Evolutionary conservation across 1,284 basidiomycete genomes (phyloP), one percentile per base, ranked within the genome.

Genomic region (Austropuccinia psidii): DNA sequence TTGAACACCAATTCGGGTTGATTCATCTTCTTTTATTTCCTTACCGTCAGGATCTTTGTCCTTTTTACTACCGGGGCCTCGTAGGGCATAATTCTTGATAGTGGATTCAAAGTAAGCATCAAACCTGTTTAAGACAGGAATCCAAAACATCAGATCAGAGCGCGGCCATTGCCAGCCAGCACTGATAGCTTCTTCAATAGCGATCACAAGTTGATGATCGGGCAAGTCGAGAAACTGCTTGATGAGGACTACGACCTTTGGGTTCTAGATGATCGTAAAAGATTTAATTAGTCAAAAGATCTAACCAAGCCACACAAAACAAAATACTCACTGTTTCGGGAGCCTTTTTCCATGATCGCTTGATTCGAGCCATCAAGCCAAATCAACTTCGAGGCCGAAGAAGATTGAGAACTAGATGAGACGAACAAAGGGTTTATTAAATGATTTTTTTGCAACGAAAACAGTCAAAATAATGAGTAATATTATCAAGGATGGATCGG

Each of bases 101-200:
- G 89, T 84, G 58, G 87, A 86, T 79, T 90, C 92, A 76, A 98
- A 85, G 76, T 96, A 87, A 75, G 84, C 83, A 82, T 98, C 96
- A 81, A 98, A 95, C 80, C 91, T 90, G 84, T 99, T 95, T 61
- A 98, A 87, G 74, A 94, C 90, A 79, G 88, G 88, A 79, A 92
- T 89, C 96, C 96, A 99, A 74, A 91, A 89, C 83, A 97, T 93
- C 75, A 99, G 86, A 84, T 99, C 96, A 74, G 93, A 95, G 76
- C 96, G 87, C 33, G 94, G 92, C 89, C 92, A 98, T 81, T 87
- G 89, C 96, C 96, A 99, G 21, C 69, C 69, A 35, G 57, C 31
- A 8, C 35, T 43, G 49, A 61, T 64, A 31, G 50, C 58, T 49
- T 52, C 43, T 52, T 73, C 58, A 11, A 73, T 35, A 45, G 60